A percentile compares a stretch with the other conserved stretches of the same genome.
phyloP scores from a whole-genome alignment of 2,329 filamentous ascomycete genomes.

The Colletotrichum chrysophilum region DNA sequence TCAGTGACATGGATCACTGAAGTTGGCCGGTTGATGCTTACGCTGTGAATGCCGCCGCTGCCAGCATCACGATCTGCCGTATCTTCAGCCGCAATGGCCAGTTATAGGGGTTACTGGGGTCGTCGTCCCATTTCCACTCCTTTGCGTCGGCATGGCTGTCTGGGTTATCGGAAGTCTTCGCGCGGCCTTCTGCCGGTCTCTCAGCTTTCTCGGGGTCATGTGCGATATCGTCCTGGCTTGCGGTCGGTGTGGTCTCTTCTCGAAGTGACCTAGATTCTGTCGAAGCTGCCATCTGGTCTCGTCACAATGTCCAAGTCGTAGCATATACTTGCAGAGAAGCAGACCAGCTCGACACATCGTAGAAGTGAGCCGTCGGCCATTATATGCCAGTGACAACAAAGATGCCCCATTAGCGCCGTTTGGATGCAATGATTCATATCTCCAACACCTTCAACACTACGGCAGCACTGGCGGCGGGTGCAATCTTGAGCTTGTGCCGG shows the following conservation, averaged over 20 bases:
- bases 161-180: neutral
- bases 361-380: neutral
- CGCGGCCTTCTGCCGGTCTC: no score
- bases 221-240: neutral
- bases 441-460: neutral
- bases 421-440: neutral
- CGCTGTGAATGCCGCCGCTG: constrained; percentile 42
- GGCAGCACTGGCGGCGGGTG: neutral
- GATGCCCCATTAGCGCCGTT: neutral
- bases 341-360: neutral
- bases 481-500: neutral
- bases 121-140: constrained; percentile 37
- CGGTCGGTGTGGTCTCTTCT: neutral
- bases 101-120: constrained; percentile 55
- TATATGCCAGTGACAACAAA: neutral
- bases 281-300: neutral
- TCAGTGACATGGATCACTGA: neutral
- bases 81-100: constrained; percentile 49
- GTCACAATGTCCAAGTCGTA: neutral
- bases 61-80: constrained; percentile 41
- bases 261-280: neutral
- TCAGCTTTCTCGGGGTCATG: neutral
- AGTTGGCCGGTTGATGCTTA: no score
- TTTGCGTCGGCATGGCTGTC: neutral
- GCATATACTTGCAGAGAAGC: neutral